A percentile compares a stretch with the other conserved stretches of the same genome.
phyloP scores from a whole-genome alignment of 768 basidiomycete species.

The Erythrobasidium yunnanense region DNA sequence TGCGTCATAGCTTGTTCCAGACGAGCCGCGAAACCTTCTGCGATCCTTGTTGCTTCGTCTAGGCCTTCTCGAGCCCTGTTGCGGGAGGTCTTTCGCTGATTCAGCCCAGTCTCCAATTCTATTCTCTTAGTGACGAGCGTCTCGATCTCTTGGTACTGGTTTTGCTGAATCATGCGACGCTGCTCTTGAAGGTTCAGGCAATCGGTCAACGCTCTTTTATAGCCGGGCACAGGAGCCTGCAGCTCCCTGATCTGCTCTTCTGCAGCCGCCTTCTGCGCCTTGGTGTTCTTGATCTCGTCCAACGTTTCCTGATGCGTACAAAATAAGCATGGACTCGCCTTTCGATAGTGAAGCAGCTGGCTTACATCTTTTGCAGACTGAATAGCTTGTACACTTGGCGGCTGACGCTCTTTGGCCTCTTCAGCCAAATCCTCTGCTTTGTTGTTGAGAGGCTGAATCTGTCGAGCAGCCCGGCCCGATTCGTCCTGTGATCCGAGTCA shows the following conservation, averaged over 20 bases:
- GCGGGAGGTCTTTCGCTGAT: no score
- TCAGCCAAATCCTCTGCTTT: neutral
- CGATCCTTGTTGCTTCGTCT: constrained; percentile 36
- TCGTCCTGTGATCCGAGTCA: neutral
- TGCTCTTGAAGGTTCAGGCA: constrained; percentile 45
- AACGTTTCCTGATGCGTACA: constrained; percentile 13
- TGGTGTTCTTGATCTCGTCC: constrained; percentile 10
- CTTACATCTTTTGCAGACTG: constrained; percentile 22
- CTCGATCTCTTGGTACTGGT: constrained; percentile 48
- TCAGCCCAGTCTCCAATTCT: no score
- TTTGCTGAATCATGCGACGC: neutral
- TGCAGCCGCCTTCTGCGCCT: constrained; percentile 19
- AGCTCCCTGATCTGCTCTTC: constrained; percentile 12
- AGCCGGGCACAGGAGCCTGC: constrained; percentile 24
- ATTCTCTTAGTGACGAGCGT: neutral
- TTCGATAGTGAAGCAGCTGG: neutral
- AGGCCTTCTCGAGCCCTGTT: no score
- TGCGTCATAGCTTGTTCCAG: neutral
- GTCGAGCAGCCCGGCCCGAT: neutral
- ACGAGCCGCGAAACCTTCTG: neutral
- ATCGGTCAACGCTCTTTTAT: constrained; percentile 42
- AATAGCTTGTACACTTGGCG: constrained; percentile 30
- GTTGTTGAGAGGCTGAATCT: neutral
- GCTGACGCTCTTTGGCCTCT: constrained; percentile 29
- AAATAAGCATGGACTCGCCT: neutral